Conservation (phyloP, 441 rosid genomes). For the Raphanus hybrid region DNA sequence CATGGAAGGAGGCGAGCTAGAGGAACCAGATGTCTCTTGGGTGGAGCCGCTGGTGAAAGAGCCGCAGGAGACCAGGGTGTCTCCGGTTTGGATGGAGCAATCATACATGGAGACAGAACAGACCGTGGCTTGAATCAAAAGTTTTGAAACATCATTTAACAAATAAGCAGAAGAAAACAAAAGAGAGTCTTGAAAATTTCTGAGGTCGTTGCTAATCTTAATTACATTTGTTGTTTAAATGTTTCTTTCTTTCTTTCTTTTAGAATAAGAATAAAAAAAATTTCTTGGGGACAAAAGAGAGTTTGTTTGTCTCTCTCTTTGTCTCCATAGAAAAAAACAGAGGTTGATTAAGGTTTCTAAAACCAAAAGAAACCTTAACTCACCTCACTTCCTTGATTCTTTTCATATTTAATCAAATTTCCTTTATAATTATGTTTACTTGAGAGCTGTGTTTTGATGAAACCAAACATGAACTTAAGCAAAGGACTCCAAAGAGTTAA, state of each 20-base stretch:
- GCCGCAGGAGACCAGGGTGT: constrained; percentile 43
- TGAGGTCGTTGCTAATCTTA: constrained; percentile 38
- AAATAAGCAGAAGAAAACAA: constrained; percentile 9
- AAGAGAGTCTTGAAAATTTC: constrained; percentile 11
- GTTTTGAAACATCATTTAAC: constrained; percentile 34
- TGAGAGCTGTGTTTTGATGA: neutral
- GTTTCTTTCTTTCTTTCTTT: constrained; percentile 40
- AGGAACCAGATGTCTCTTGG: constrained; percentile 88
- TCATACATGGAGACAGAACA: constrained; percentile 82
- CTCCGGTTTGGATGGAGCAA: constrained; percentile 82
- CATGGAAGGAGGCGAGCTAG: constrained; percentile 30
- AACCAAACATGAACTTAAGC: constrained; percentile 8
- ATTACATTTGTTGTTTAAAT: constrained; percentile 52
- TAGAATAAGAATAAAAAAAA: constrained; percentile 28
- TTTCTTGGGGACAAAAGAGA: constrained; percentile 24
- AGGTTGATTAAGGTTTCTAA: constrained; percentile 27
- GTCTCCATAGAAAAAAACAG: constrained; percentile 39
- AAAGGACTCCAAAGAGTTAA: neutral
- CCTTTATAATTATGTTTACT: neutral
- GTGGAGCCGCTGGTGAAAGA: constrained; percentile 84
- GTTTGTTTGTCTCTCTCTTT: constrained; percentile 23
- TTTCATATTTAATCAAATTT: constrained; percentile 22
- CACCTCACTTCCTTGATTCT: constrained; percentile 34
- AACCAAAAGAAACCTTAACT: constrained; percentile 37
- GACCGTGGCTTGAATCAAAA: constrained; percentile 59